These are phyloP conservation scores for Euryodendron excelsum DNA, from an alignment of 148 eudicot species.

Conservation along the genomic window DNA sequence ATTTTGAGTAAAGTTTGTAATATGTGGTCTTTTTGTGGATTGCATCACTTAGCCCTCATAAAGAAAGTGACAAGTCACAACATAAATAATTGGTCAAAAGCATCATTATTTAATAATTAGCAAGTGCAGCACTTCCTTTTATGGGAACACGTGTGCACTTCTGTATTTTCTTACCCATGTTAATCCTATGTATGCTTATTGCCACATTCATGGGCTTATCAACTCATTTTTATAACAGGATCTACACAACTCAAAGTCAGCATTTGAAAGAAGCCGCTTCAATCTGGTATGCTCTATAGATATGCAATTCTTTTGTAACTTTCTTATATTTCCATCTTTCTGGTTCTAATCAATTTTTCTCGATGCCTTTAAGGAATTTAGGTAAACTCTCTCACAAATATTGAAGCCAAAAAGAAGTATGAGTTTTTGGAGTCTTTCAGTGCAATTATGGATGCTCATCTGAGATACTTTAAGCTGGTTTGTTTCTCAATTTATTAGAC, in stretches of 20 bases:
- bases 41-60: background rate
- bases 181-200: conserved; percentile 5
- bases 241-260: conserved; percentile 82
- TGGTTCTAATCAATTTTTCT: conserved; percentile 28
- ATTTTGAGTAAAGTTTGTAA: too few species aligned
- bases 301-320: background rate
- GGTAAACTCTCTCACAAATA: conserved; percentile 82
- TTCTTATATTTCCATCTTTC: background rate
- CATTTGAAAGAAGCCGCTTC: conserved; percentile 90
- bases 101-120: too few species aligned
- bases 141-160: background rate
- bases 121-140: background rate
- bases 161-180: background rate
- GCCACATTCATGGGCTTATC: conserved; percentile 10
- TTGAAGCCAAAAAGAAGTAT: conserved; percentile 91
- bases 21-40: background rate
- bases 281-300: conserved; percentile 60
- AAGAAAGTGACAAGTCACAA: too few species aligned
- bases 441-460: conserved; percentile 97
- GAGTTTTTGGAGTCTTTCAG: conserved; percentile 91
- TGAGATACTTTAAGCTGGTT: conserved; percentile 91
- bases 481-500: conserved; percentile 7
- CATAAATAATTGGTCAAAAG: too few species aligned
- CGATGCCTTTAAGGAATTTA: conserved; percentile 56
- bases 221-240: conserved; percentile 45